These are phyloP conservation scores for Trypanosoma lewisi DNA, from an alignment of 208 protist species.

Conservation along the genomic window DNA sequence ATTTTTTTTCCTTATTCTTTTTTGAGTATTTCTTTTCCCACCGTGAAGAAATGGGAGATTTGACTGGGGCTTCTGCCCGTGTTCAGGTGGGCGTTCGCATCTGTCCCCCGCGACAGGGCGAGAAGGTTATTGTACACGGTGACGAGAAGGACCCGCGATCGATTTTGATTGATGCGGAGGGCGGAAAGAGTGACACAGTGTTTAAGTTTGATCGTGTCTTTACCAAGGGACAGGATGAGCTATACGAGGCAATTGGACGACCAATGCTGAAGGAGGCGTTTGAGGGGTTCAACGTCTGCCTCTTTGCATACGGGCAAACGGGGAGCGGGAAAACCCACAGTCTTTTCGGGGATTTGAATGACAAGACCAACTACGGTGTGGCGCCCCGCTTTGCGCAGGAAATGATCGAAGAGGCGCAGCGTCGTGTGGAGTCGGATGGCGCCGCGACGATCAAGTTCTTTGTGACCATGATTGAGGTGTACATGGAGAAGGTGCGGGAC, in stretches of 20 bases:
- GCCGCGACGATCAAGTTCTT: slow-evolving; percentile 25
- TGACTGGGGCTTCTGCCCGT: slow-evolving; percentile 6
- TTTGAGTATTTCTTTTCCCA: background rate
- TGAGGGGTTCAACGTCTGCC: slow-evolving; percentile 82
- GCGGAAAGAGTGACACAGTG: background rate
- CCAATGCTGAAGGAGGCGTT: slow-evolving; percentile 82
- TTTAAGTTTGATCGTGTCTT: slow-evolving; percentile 42
- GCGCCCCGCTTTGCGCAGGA: slow-evolving; percentile 30
- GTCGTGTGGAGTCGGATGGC: slow-evolving; percentile 29
- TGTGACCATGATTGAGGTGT: slow-evolving; percentile 59
- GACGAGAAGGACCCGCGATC: slow-evolving; percentile 9
- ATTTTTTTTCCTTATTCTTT: slow-evolving; percentile 4
- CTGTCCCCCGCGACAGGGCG: slow-evolving; percentile 15
- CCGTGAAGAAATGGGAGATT: slow-evolving; percentile 13
- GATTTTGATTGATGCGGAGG: slow-evolving; percentile 18
- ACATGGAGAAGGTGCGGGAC: slow-evolving; percentile 56
- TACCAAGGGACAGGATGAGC: slow-evolving; percentile 41
- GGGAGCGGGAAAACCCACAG: slow-evolving; percentile 80
- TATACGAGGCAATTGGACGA: slow-evolving; percentile 69
- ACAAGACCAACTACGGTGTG: slow-evolving; percentile 15
- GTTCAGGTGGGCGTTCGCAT: slow-evolving; percentile 28
- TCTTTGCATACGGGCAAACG: slow-evolving; percentile 82
- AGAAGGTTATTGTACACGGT: slow-evolving; percentile 17
- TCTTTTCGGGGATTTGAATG: slow-evolving; percentile 51
- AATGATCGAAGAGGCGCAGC: slow-evolving; percentile 30